Evolutionary conservation across 306 rosid species (phyloP), one percentile per base, ranked within the genome.

Genomic region (Prunus armeniaca): DNA sequence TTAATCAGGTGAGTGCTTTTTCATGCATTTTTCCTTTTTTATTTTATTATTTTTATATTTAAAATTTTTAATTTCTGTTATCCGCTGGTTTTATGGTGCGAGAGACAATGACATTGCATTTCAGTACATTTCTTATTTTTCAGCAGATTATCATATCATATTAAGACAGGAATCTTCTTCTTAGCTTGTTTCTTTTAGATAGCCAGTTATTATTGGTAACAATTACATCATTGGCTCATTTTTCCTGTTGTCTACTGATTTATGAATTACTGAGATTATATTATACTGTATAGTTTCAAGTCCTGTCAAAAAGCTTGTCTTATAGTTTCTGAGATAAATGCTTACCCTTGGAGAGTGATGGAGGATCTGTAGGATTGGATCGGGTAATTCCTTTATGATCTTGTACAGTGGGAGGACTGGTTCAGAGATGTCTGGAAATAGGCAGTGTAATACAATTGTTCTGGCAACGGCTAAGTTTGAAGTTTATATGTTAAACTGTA

Each of bases 1-100:
- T 96, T 81, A 96, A 96, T 86, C 99, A 96, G 97, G 99, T 92
- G 74, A 73, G 80, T 65, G 34, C 14, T 11, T 47, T 45, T 19
- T 10, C 45, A 22, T 67, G 65, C 45, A 51, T 54, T 9, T 2
- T 58, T 12, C 12, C 5, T 60, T 60, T 46, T 43, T 64, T n/a
- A n/a, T n/a, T n/a, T n/a, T n/a, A n/a, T n/a, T n/a, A n/a, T n/a
- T n/a, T n/a, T n/a, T n/a, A n/a, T n/a, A n/a, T n/a, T n/a, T 3
- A 13, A 17, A 24, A 24, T 47, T 28, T 9, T 6, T 3, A 17
- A 3, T 46, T 62, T 69, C 61, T 76, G 69, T 65, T 62, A 41
- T 38, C 2, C n/a, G 25, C 32, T 69, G 32, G 9, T 12, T 65
- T 79, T 30, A n/a, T 72, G 18, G 52, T 17, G 28, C 43, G 18